These are phyloP conservation scores for Aspergillus biplanus DNA, from an alignment of 495 filamentous ascomycete genomes.

Conservation along the genomic window DNA sequence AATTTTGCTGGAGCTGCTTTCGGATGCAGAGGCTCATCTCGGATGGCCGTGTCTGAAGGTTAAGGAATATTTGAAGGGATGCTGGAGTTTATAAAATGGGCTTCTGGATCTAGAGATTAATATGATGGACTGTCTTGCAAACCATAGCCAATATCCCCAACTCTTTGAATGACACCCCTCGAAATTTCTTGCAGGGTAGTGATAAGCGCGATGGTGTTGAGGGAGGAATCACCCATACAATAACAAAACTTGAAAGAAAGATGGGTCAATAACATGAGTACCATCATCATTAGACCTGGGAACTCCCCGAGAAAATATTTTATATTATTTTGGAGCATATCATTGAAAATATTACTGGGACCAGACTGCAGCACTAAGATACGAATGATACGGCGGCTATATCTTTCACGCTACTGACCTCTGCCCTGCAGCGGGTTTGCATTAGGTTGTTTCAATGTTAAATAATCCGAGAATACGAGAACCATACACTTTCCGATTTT, in stretches of 20 bases:
- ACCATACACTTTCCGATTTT: not conserved
- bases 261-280: not conserved
- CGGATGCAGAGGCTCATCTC: too few relatives aligned
- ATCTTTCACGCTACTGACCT: not conserved
- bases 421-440: not conserved
- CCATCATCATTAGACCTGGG: not conserved
- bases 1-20: too few relatives aligned
- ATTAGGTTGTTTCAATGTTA: conserved; percentile 1
- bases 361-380: not conserved
- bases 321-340: not conserved
- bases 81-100: too few relatives aligned
- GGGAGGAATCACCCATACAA: too few relatives aligned
- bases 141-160: too few relatives aligned
- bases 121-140: too few relatives aligned
- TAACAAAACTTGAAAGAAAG: not conserved
- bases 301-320: not conserved
- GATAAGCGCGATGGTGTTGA: too few relatives aligned
- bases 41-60: too few relatives aligned
- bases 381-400: conserved; percentile 2
- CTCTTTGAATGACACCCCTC: too few relatives aligned
- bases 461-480: not conserved
- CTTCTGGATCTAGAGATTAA: too few relatives aligned
- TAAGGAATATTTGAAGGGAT: too few relatives aligned
- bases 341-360: not conserved
- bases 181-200: too few relatives aligned